phyloP scores from a whole-genome alignment of 805 yeast species.

The Saccharomyces paradoxus region DNA sequence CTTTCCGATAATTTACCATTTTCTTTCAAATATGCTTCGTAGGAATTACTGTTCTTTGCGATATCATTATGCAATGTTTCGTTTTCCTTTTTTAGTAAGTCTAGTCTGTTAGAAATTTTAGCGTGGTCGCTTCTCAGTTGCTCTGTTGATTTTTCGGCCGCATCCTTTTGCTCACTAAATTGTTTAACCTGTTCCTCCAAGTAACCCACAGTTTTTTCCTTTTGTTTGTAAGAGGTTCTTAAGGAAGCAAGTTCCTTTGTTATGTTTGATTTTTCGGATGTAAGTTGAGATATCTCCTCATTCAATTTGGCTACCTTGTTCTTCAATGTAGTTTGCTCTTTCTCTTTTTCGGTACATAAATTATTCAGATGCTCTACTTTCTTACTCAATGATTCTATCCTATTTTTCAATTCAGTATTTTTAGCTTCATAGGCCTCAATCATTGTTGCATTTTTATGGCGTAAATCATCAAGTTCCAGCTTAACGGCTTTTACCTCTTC shows the following conservation, averaged over 20 bases:
- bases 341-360: constrained; percentile 11
- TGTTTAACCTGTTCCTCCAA: constrained; percentile 37
- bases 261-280: constrained; percentile 12
- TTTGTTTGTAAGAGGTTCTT: constrained; percentile 24
- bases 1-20: constrained; percentile 37
- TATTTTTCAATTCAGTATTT: constrained; percentile 15
- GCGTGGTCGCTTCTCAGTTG: constrained; percentile 28
- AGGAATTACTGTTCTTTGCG: constrained; percentile 31
- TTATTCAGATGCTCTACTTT: constrained; percentile 17
- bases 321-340: constrained; percentile 16
- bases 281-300: constrained; percentile 10
- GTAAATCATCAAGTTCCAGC: constrained; percentile 21
- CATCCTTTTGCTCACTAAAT: constrained; percentile 22
- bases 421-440: constrained; percentile 9
- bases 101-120: constrained; percentile 26
- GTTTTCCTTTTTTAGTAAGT: constrained; percentile 33
- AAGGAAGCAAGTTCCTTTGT: constrained; percentile 13
- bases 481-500: constrained; percentile 17
- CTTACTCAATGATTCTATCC: constrained; percentile 11
- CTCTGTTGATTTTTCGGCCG: constrained; percentile 23
- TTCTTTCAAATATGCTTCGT: constrained; percentile 33
- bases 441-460: constrained; percentile 33
- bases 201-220: constrained; percentile 33
- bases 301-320: constrained; percentile 6
- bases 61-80: constrained; percentile 31